Base-by-base conservation (phyloP, 106 monocot genomes). In the Dioscorea alata region DNA sequence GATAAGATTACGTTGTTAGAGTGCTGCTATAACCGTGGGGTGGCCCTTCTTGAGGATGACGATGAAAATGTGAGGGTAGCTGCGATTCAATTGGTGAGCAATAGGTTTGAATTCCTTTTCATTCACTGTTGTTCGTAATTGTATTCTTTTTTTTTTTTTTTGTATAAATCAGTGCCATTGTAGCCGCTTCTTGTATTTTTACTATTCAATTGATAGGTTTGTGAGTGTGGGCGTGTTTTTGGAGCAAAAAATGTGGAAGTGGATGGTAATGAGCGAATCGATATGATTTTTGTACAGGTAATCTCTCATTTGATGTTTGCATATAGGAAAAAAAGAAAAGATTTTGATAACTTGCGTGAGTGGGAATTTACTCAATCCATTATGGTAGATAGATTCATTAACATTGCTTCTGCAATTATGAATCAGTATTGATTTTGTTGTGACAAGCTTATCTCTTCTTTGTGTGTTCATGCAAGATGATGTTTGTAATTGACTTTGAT, bases 241-340 rank as follows among this genome's bases (percentile, higher is more conserved):
- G 76, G 50, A 19, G 61, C 56, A 18, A 72, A 35, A 35, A 60
- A 74, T 50, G 64, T 18, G 33, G 62, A 21, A 13, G 52, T 18
- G 7, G 34, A 49, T 51, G 61, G 59, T 24, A 71, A 34, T 24
- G 71, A 82, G 48, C 58, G 62, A 49, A 68, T 82, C 34, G 75
- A 93, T 73, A 33, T 71, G 23, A 72, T 84, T 62, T 93, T 93
- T 68, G 33, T 84, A 60, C 84, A 82, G 81, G 93, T 86, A 79
- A 18, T 28, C 20, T 72, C 33, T 22, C 0, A 14, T 49, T 20
- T 50, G 20, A 65, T 4, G 25, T 31, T 65, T 65, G 33, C 42
- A 42, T 42, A 3, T 42, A 42, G 10, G 6, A 42, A 6, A 42
- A 10, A 3, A 42, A 42, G 42, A 10, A 42, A 42, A 42, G 42